phyloP scores from a whole-genome alignment of 2,329 filamentous ascomycete species.

The Aspergillus oerlinghausenensis region DNA sequence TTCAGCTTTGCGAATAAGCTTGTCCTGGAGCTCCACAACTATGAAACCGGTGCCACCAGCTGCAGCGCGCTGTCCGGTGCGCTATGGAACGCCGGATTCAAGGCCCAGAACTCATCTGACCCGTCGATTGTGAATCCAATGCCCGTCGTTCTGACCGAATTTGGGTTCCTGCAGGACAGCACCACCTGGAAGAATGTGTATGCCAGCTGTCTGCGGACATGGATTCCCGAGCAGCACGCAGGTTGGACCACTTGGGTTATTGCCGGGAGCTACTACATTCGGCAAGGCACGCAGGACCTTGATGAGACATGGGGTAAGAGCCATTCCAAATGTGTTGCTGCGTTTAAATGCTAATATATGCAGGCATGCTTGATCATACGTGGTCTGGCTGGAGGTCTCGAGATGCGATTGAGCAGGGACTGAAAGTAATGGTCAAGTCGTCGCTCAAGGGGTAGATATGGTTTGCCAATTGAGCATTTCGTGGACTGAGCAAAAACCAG shows the following conservation, averaged over 20 bases:
- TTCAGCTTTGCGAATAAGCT: constrained; percentile 43
- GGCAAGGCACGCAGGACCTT: constrained; percentile 49
- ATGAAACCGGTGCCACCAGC: constrained; percentile 36
- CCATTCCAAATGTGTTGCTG: background rate
- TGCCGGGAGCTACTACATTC: constrained; percentile 55
- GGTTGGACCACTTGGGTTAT: constrained; percentile 59
- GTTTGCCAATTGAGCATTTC: no score
- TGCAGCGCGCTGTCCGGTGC: constrained; percentile 34
- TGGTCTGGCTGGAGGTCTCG: constrained; percentile 49
- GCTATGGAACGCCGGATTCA: constrained; percentile 39
- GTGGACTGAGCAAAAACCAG: no score
- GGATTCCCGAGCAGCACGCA: constrained; percentile 46
- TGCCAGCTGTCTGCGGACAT: constrained; percentile 49
- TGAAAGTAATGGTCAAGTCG: constrained; percentile 6
- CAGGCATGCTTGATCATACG: constrained; percentile 50
- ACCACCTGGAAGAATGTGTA: constrained; percentile 48
- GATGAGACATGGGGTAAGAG: constrained; percentile 51
- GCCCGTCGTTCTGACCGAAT: constrained; percentile 42
- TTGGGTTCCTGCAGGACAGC: constrained; percentile 48
- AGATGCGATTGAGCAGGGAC: constrained; percentile 13
- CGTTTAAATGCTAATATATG: background rate
- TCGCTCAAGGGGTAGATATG: background rate
- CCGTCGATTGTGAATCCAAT: constrained; percentile 30
- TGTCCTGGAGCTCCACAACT: constrained; percentile 48
- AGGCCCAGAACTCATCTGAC: constrained; percentile 33